phyloP scores from a whole-genome alignment of 2,329 filamentous ascomycete genomes.

The Cordyceps militaris region DNA sequence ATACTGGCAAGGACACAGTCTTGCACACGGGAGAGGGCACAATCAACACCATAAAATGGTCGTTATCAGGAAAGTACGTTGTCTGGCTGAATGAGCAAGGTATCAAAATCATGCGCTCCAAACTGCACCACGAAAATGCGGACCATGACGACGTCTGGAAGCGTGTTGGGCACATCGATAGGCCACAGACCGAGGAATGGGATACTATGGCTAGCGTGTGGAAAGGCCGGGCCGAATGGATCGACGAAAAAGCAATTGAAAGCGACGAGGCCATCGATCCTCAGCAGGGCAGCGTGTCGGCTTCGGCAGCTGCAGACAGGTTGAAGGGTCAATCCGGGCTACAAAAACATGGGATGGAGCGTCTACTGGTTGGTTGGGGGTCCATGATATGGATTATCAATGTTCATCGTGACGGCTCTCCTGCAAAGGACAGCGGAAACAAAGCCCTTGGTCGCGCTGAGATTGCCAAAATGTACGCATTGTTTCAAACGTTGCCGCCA shows the following conservation, averaged over 20 bases:
- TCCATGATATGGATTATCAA: constrained; percentile 94
- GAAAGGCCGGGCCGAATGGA: constrained; percentile 90
- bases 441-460: constrained; percentile 64
- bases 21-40: constrained; percentile 87
- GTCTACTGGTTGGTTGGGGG: constrained; percentile 90
- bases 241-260: constrained; percentile 76
- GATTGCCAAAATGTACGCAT: constrained; percentile 78
- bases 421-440: constrained; percentile 31
- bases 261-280: constrained; percentile 51
- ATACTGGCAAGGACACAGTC: constrained; percentile 75
- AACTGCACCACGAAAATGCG: constrained; percentile 67
- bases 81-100: constrained; percentile 96
- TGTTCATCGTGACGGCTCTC: constrained; percentile 62
- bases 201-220: constrained; percentile 95
- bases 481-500: neutral
- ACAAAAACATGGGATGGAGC: constrained; percentile 53
- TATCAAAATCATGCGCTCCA: constrained; percentile 94
- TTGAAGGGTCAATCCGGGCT: constrained; percentile 43
- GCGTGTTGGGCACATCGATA: constrained; percentile 83
- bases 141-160: constrained; percentile 88
- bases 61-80: constrained; percentile 82
- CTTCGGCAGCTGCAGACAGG: constrained; percentile 39
- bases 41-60: constrained; percentile 93
- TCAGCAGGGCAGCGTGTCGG: constrained; percentile 24
- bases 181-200: constrained; percentile 80